Evolutionary conservation across 2,329 filamentous ascomycete species (phyloP).

Genomic region (Phialophora expanda): DNA sequence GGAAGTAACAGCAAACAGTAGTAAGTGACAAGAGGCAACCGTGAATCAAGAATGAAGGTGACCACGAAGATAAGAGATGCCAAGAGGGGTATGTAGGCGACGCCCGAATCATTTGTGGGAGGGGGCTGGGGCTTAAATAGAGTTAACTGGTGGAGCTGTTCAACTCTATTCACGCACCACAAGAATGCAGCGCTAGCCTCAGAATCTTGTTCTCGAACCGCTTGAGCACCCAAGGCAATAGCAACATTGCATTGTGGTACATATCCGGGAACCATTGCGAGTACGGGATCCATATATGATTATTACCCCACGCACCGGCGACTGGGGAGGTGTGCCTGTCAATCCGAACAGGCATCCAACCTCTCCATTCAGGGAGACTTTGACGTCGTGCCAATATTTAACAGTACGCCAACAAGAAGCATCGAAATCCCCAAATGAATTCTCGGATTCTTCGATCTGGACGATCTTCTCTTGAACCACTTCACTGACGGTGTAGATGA

Average conservation of each 20-base stretch:
- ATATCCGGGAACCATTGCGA: too few relatives aligned
- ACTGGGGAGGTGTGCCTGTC: too few relatives aligned
- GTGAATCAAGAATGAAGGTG: neutral
- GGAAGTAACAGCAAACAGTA: neutral
- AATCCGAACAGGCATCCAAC: too few relatives aligned
- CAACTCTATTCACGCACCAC: neutral
- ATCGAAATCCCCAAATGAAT: neutral
- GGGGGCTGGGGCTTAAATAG: neutral
- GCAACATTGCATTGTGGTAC: too few relatives aligned
- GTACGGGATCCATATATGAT: too few relatives aligned
- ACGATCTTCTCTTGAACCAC: neutral
- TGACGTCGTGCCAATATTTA: too few relatives aligned
- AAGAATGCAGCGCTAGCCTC: neutral
- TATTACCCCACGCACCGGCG: too few relatives aligned
- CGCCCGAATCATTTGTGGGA: neutral
- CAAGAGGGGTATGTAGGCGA: neutral
- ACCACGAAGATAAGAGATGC: neutral
- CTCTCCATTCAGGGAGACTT: too few relatives aligned
- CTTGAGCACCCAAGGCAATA: too few relatives aligned
- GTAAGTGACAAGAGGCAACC: neutral
- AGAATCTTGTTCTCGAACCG: too few relatives aligned
- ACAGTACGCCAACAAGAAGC: neutral
- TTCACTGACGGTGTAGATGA: neutral
- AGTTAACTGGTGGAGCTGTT: neutral
- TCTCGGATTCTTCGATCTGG: neutral